Evolutionary conservation across 2,329 filamentous ascomycete species (phyloP).

Genomic region (Cladophialophora carrionii): DNA sequence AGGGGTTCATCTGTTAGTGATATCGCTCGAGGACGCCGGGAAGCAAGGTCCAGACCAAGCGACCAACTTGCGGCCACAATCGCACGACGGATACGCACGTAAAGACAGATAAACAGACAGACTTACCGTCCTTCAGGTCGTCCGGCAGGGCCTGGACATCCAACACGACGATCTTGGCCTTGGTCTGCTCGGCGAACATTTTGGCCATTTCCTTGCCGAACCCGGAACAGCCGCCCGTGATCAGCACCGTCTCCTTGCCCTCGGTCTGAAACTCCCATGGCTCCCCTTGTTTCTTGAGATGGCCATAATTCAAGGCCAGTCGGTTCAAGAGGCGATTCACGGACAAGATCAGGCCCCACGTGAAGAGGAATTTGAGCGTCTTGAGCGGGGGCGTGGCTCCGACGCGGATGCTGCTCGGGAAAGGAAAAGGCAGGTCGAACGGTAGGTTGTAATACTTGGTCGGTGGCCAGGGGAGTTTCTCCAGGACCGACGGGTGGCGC

Average conservation of each 20-base stretch:
- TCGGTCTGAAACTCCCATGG: constrained; percentile 41
- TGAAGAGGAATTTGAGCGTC: constrained; percentile 53
- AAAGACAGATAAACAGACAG: not conserved
- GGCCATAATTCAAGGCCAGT: constrained; percentile 49
- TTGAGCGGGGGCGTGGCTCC: constrained; percentile 23
- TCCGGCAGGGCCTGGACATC: constrained; percentile 57
- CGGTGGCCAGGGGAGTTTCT: constrained; percentile 24
- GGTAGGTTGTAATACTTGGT: constrained; percentile 10
- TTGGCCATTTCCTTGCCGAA: constrained; percentile 70
- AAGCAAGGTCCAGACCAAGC: not conserved
- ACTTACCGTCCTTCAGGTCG: constrained; percentile 35
- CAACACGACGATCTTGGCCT: constrained; percentile 70
- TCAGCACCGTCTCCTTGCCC: constrained; percentile 55
- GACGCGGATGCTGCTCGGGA: constrained; percentile 19
- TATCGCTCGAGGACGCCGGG: too few relatives aligned
- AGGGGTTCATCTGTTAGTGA: too few relatives aligned
- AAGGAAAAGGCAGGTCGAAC: constrained; percentile 20
- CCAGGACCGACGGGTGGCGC: constrained; percentile 21
- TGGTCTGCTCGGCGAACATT: constrained; percentile 62
- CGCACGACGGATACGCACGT: too few relatives aligned
- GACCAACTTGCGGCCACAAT: not conserved
- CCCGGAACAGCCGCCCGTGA: constrained; percentile 67
- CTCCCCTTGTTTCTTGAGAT: constrained; percentile 44
- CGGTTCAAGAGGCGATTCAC: constrained; percentile 58
- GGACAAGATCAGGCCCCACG: constrained; percentile 56